Evolutionary conservation across 2,329 filamentous ascomycete species (phyloP), one percentile per base, ranked within the genome.

Genomic region (Cladosporium oxysporum): DNA sequence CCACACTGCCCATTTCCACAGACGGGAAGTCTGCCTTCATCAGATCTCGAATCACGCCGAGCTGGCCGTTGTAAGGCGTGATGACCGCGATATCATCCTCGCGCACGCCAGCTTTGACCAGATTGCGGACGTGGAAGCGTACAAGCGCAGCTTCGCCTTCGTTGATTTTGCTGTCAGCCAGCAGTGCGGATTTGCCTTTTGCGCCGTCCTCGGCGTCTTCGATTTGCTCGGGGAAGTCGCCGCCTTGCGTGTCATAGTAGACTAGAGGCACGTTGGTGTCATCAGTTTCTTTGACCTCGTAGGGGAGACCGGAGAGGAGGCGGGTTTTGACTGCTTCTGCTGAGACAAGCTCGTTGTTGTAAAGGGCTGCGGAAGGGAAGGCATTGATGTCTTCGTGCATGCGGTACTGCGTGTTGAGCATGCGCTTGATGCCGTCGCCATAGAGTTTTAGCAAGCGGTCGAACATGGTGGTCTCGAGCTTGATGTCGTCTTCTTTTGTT

Each of bases 331-430:
- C 95, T 0, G 83, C 82, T 5, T 94, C 91, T 1, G 91, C 93
- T 0, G 95, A 94, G 2, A 93, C 81, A 1, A 99, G 85, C 72
- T 90, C 89, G 2, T 86, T 87, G 67, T 92, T 91, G 79, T 99
- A 99, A 12, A 98, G 83, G 75, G 94, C 89, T 68, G 91, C 86
- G 0, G 94, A 97, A 0, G 95, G 94, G 73, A 97, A 99, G 7
- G 88, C 85, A 93, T 98, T 98, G 73, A 99, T 98, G 63, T 84
- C 88, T 74, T 96, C 90, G 76, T 99, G 93, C 95, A 99, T 99
- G 44, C 95, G 92, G 78, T 99, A 99, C 80, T 99, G 95, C 5
- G 91, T 96, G 4, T 92, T 98, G 28, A 99, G 86, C 91, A 98
- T 97, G 61, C 91, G 85, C 81, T 98, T 98, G 80, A 99, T 93